Base-by-base conservation (phyloP, 2,329 filamentous ascomycete species). In the Cladobotryum protrusum region DNA sequence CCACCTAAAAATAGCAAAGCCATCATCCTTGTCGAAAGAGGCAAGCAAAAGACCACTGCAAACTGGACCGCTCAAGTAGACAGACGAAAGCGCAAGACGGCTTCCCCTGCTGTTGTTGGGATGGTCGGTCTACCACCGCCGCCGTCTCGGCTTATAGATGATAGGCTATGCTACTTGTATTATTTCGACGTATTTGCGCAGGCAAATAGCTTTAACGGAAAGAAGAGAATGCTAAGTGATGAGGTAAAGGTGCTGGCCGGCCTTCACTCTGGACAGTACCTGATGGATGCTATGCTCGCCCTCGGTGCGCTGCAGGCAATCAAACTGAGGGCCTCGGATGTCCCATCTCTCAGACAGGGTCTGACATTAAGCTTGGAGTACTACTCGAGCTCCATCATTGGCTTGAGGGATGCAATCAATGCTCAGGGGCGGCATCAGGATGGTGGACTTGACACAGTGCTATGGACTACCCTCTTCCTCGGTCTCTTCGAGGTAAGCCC, bases 401-500 rank as follows among this genome's bases (percentile, higher is more conserved):
- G 56, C 0, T 51, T 68, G 2, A 46, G 63, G 4, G 36, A 46
- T 1, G 56, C 59, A 1, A 55, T 62, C 3, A 39, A 43, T 15
- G 43, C 11, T 11, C 33, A 24, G n/a, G 36, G 7, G 6, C 35
- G 29, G 11, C n/a, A 15, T 5, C 39, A 54, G 15, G 19, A 50
- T 37, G 34, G 36, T 6, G 42, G 45, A 1, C 43, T 54, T 14
- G 52, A 54, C 5, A 57, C 50, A 3, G 39, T 67, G 2, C 45
- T 68, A 0, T 69, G 67, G 67, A 61, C 67, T 0, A 69, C 67
- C 0, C 54, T 67, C 3, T 42, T 67, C 1, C 51, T 69, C 0
- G 67, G 67, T 0, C 43, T 69, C 1, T 69, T 68, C 8, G 67
- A 69, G 55, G 67, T 68, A 5, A 17, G 52, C 48, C 34, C n/a